These are phyloP conservation scores for Tetracladium marchalianum DNA, from an alignment of 495 filamentous ascomycete genomes.

Conservation along the genomic window DNA sequence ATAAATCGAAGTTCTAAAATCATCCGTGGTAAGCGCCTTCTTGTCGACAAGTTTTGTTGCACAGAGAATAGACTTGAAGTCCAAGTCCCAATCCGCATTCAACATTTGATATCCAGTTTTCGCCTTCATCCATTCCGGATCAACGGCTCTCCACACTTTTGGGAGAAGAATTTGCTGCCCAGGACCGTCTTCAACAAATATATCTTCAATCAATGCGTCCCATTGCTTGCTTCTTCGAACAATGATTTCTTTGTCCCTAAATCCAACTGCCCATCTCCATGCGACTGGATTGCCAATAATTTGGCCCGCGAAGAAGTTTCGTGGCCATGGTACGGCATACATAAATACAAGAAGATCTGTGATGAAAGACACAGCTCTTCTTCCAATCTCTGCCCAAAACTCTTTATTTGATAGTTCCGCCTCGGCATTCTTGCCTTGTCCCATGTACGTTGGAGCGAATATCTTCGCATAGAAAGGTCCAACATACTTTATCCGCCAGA, in stretches of 20 bases:
- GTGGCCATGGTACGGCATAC: constrained; percentile 66
- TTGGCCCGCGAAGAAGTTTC: constrained; percentile 51
- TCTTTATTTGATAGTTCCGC: constrained; percentile 45
- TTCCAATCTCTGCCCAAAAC: constrained; percentile 35
- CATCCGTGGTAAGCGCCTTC: constrained; percentile 40
- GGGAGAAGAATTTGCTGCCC: constrained; percentile 20
- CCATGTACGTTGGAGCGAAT: constrained; percentile 37
- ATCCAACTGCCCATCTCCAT: constrained; percentile 65
- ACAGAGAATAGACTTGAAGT: constrained; percentile 63
- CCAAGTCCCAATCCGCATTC: constrained; percentile 70
- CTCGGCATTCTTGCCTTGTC: constrained; percentile 46
- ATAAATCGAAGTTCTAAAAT: constrained; percentile 56
- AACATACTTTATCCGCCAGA: constrained; percentile 49
- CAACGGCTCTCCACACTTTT: constrained; percentile 41
- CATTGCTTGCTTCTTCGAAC: constrained; percentile 58
- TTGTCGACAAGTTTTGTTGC: constrained; percentile 56
- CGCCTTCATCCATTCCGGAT: constrained; percentile 44
- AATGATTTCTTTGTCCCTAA: constrained; percentile 61
- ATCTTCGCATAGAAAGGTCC: constrained; percentile 58
- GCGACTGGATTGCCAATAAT: constrained; percentile 41
- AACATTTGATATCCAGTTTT: constrained; percentile 77
- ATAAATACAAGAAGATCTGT: constrained; percentile 61
- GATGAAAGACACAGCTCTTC: constrained; percentile 49
- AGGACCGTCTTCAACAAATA: constrained; percentile 19
- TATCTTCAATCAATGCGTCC: constrained; percentile 28